phyloP scores from a whole-genome alignment of 2,329 filamentous ascomycete genomes.

The Rhynchosporium graminicola region DNA sequence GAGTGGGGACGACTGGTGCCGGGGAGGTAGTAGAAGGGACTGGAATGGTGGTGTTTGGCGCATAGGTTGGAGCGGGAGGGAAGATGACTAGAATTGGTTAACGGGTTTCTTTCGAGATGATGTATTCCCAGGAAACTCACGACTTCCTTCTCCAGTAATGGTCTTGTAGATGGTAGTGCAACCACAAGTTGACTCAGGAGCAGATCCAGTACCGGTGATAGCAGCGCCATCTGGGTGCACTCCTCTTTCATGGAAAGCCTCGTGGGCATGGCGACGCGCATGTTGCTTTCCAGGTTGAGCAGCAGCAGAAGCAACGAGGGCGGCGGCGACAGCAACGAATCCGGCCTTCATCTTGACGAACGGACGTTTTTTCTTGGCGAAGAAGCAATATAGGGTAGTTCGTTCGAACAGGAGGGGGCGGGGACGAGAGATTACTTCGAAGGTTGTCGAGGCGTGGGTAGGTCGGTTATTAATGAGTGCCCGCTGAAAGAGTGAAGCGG shows the following conservation, averaged over 20 bases:
- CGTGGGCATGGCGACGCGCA: slow-evolving; percentile 62
- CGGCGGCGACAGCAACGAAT: slow-evolving; percentile 64
- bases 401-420: slow-evolving; percentile 16
- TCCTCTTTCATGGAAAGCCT: slow-evolving; percentile 56
- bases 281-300: slow-evolving; percentile 50
- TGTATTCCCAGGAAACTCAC: slow-evolving; percentile 48
- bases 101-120: slow-evolving; percentile 2
- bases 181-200: slow-evolving; percentile 54
- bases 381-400: slow-evolving; percentile 13
- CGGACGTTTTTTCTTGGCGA: slow-evolving; percentile 21
- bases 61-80: slow-evolving; percentile 33
- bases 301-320: slow-evolving; percentile 56
- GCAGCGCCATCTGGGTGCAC: slow-evolving; percentile 23
- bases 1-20: slow-evolving; percentile 46
- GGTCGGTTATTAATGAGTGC: slow-evolving; percentile 59
- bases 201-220: slow-evolving; percentile 19
- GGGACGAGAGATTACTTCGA: slow-evolving; percentile 22
- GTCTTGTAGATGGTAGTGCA: slow-evolving; percentile 77
- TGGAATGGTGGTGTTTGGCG: slow-evolving; percentile 29
- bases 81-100: slow-evolving; percentile 30
- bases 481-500: slow-evolving; percentile 91
- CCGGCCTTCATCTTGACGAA: slow-evolving; percentile 70
- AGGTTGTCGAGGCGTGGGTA: slow-evolving; percentile 28
- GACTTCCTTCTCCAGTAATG: slow-evolving; percentile 64
- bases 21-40: slow-evolving; percentile 37